Base-by-base conservation (phyloP, 2,329 filamentous ascomycete species). In the Penicillium janthinellum region DNA sequence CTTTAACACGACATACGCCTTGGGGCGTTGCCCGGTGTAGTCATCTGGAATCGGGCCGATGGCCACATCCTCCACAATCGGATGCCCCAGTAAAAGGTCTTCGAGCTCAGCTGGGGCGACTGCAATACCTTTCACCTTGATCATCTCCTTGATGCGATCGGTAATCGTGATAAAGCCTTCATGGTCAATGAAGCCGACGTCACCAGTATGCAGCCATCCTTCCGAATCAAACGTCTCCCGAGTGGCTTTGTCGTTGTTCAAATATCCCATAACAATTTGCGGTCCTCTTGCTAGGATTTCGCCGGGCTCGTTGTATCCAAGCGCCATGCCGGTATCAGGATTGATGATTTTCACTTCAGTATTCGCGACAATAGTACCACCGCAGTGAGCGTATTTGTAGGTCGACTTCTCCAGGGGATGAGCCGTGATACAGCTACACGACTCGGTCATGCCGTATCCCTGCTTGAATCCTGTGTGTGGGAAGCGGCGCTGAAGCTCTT, bases 241-340 rank as follows among this genome's bases (percentile, higher is more conserved):
- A 2, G 91, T 92, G 2, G 88, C 86, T 62, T 89, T 84, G 0
- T 86, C 84, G 58, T 90, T 90, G 69, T 92, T 91, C 67, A 89
- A 82, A 71, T 94, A 96, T 1, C 90, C 92, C 66, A 85, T 82
- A 1, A 69, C 66, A 6, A 72, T 41, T 62, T 95, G 95, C 0
- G 91, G 91, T 0, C 92, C 92, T 58, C 87, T 87, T 55, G 95
- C 81, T 81, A 91, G 90, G 1, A 87, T 77, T 68, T 87, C 84
- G 11, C 84, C 84, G 0, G 81, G 77, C 67, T 87, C 78, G 44
- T 80, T 80, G 4, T 84, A 68, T 0, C 76, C 82, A 1, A 79
- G 81, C 65, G 87, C 83, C 0, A 77, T 78, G 0, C 84, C 85
- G 0, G 70, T 71, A 5, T 64, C 81, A 5, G 69, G 66, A 35